Base-by-base conservation (phyloP, 495 filamentous ascomycete species). In the Glonium stellatum region DNA sequence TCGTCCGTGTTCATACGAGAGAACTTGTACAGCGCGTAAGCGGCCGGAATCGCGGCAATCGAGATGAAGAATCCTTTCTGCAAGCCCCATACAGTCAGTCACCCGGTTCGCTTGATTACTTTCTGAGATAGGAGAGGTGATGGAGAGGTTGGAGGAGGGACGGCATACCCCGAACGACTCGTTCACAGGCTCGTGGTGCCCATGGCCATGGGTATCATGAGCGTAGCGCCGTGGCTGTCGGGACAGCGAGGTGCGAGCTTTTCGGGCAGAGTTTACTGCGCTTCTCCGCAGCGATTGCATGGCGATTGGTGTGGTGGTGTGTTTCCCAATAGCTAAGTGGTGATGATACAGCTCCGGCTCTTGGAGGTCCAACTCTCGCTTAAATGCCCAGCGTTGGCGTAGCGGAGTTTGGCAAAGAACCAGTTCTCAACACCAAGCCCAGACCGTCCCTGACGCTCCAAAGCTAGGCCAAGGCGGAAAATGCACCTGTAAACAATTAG, bases 41-140 rank as follows among this genome's bases (percentile, higher is more conserved):
- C 69, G 41, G 80, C 73, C 48, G 85, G 82, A 41, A 88, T 70
- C 46, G 77, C 73, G 56, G 80, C 84, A 46, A 87, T 69, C 58
- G 78, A 71, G 59, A 87, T 67, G 73, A 84, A 91, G 76, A 91
- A 88, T 57, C 77, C 79, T 61, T 72, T 75, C 86, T 89, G 68
- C 72, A 60, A 3, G 18, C 18, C 60, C 51, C 18, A 55, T 62
- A 54, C 12, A 11, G 60, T 70, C 46, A 69, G 65, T 55, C 61
- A n/a, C 44, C 41, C n/a, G 22, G n/a, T 36, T 36, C 19, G 4
- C 18, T 39, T 48, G 11, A 1, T 8, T 1, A 1, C 48, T 55
- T 36, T 21, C 53, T 57, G 31, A 22, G 54, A 52, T 39, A 44
- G 42, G 27, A 54, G 41, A 54, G 58, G 36, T 55, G 61, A 57